Percentiles rank a stretch among this genome's conserved stretches.
phyloP scores from a whole-genome alignment of 2,329 filamentous ascomycete species.

The Exophiala phaeomuriformis region DNA sequence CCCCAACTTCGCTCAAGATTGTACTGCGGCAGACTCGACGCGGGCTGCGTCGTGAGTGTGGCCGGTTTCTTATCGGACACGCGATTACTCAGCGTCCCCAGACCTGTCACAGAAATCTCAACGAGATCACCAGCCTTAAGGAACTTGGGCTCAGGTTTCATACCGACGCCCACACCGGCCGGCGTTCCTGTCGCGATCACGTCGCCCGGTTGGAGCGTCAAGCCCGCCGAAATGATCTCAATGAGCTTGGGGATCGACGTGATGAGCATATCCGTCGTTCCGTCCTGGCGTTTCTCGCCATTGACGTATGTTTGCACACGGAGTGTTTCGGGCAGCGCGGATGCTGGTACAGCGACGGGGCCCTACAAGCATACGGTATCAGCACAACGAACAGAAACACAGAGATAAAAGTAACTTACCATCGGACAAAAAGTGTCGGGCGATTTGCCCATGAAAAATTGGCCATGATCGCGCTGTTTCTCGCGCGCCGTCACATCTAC shows the following conservation, averaged over 20 bases:
- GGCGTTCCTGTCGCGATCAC: conserved; percentile 46
- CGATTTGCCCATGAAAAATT: conserved; percentile 60
- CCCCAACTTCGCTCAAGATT: conserved; percentile 34
- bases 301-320: conserved; percentile 44
- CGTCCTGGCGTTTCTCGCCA: conserved; percentile 45
- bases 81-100: conserved; percentile 34
- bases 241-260: conserved; percentile 45
- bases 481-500: conserved; percentile 48
- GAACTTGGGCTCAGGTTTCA: conserved; percentile 34
- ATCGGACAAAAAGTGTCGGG: too few species aligned
- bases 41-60: background rate
- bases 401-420: too few species aligned
- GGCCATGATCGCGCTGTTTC: conserved; percentile 51
- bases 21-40: background rate
- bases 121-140: conserved; percentile 36
- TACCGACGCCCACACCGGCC: conserved; percentile 37
- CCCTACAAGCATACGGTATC: conserved; percentile 64
- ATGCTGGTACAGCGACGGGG: conserved; percentile 45
- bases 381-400: conserved; percentile 37
- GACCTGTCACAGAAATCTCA: conserved; percentile 35
- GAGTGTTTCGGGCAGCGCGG: conserved; percentile 38
- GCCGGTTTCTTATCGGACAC: background rate
- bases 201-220: conserved; percentile 46
- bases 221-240: conserved; percentile 43
- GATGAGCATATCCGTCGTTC: conserved; percentile 45